A percentile compares a stretch with the other conserved stretches of the same genome.
phyloP scores from a whole-genome alignment of 1,284 basidiomycete genomes.

The Marasmius sp. region DNA sequence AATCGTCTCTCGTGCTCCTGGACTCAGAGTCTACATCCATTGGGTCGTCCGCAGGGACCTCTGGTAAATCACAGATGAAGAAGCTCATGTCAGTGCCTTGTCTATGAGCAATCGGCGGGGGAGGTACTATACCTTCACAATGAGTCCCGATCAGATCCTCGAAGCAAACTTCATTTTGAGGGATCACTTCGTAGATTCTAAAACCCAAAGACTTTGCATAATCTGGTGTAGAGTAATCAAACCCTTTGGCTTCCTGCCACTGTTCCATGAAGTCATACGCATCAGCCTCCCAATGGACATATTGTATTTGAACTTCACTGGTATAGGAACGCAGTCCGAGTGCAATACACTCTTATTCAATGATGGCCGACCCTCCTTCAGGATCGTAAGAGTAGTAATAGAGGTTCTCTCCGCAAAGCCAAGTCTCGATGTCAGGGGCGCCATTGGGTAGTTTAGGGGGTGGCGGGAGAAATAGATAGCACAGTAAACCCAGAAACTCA shows the following conservation, averaged over 20 bases:
- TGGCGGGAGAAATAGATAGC: background rate
- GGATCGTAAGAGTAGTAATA: background rate
- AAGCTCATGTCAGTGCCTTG: too few relatives aligned
- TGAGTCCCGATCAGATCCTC: background rate
- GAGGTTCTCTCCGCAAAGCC: background rate
- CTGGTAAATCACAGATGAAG: too few relatives aligned
- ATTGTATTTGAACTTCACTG: background rate
- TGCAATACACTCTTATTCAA: background rate
- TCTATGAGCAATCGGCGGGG: too few relatives aligned
- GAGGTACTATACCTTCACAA: too few relatives aligned
- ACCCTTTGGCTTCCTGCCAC: background rate
- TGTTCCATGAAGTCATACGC: background rate
- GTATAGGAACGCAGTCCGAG: background rate
- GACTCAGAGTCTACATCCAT: too few relatives aligned
- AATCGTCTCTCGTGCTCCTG: too few relatives aligned
- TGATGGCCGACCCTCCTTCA: background rate
- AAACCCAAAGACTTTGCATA: background rate
- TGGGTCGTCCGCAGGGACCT: too few relatives aligned
- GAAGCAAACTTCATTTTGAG: background rate
- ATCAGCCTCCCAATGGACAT: background rate
- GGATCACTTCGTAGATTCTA: background rate
- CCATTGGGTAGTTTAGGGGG: background rate
- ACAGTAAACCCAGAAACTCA: background rate
- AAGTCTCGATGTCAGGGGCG: background rate
- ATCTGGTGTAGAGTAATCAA: background rate